These are phyloP conservation scores for Carpinus viminea DNA, from an alignment of 306 rosid genomes.

Conservation along the genomic window DNA sequence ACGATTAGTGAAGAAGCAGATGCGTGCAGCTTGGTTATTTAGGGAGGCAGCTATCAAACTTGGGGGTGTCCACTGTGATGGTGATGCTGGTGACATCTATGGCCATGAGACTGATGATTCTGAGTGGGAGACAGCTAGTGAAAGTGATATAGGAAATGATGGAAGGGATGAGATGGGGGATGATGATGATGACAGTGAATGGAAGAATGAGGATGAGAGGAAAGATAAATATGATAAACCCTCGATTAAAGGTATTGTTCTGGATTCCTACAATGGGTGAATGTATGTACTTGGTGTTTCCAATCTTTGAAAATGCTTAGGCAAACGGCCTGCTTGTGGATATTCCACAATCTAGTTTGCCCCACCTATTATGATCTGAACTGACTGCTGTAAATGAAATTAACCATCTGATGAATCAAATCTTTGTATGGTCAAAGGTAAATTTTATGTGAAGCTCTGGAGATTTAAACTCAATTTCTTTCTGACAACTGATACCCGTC, in stretches of 20 bases:
- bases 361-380: background rate
- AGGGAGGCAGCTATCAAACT: slow-evolving; percentile 95
- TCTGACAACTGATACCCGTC: background rate
- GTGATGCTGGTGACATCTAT: slow-evolving; percentile 81
- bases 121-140: slow-evolving; percentile 99
- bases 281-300: background rate
- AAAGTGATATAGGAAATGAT: slow-evolving; percentile 93
- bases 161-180: slow-evolving; percentile 81
- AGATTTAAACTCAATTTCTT: background rate
- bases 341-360: background rate
- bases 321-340: background rate
- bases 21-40: slow-evolving; percentile 98
- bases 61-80: slow-evolving; percentile 85
- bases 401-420: background rate
- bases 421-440: background rate
- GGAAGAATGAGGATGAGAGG: slow-evolving; percentile 79
- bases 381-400: background rate
- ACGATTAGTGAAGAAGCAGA: slow-evolving; percentile 91
- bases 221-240: slow-evolving; percentile 74
- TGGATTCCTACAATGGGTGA: background rate
- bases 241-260: slow-evolving; percentile 65
- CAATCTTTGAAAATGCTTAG: background rate
- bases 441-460: background rate
- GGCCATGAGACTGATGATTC: slow-evolving; percentile 91
- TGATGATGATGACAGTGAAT: slow-evolving; percentile 63